A percentile compares a stretch with the other conserved stretches of the same genome.
Conservation (phyloP, 805 yeast species). For the Hanseniaspora mollemarum region DNA sequence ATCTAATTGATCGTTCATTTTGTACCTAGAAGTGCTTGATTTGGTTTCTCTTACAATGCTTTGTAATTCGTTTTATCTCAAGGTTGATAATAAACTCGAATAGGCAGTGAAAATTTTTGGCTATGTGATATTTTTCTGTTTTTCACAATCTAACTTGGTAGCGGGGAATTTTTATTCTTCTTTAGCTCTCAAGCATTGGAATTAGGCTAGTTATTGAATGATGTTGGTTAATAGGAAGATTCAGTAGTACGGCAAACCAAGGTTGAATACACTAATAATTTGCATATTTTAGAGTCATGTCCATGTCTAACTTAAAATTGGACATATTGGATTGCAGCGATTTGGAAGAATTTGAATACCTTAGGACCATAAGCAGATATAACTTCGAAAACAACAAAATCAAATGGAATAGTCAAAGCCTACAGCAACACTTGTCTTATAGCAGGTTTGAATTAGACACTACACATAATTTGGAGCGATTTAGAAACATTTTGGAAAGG, state of each 20-base stretch:
- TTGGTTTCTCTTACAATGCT: neutral
- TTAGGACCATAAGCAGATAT: constrained; percentile 61
- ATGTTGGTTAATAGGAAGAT: too few species aligned
- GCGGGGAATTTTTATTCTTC: too few species aligned
- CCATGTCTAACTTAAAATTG: neutral
- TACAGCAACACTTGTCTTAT: constrained; percentile 55
- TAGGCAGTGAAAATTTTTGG: too few species aligned
- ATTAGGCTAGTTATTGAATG: too few species aligned
- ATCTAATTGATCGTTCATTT: neutral
- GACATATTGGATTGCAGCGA: constrained; percentile 43
- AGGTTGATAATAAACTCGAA: too few species aligned
- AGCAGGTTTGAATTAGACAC: constrained; percentile 80
- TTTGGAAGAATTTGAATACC: constrained; percentile 66
- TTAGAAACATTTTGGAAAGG: constrained; percentile 78
- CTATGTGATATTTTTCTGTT: too few species aligned
- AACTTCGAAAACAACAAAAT: constrained; percentile 74
- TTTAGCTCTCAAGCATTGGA: too few species aligned
- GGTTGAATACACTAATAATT: too few species aligned
- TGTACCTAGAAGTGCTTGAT: too few species aligned
- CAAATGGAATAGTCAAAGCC: constrained; percentile 67
- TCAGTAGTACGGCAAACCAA: too few species aligned
- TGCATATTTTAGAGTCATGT: neutral
- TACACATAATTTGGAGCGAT: constrained; percentile 56
- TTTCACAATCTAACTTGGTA: too few species aligned
- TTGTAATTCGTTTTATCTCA: too few species aligned